Base-by-base conservation (phyloP, 495 filamentous ascomycete species). In the Daldinia decipiens region DNA sequence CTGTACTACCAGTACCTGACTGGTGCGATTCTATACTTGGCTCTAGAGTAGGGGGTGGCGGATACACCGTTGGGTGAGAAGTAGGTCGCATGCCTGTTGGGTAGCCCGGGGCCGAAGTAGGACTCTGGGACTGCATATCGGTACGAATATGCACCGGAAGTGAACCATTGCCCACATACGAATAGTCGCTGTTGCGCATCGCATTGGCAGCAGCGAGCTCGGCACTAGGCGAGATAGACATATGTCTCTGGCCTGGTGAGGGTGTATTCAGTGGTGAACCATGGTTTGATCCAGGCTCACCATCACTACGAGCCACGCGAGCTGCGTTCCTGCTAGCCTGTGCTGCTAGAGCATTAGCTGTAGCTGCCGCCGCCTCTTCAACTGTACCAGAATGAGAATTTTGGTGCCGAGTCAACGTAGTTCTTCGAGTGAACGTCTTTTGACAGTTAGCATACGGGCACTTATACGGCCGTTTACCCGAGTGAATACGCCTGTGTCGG, bases 361-460 rank as follows among this genome's bases (percentile, higher is more conserved):
- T 97, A 8, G 94, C 93, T 4, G 89, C 91, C 5, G 92, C 93
- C 7, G 95, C 92, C 77, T 99, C 95, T 76, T 97, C 95, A 19
- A 99, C 90, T 0, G 94, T 98, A 5, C 94, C 95, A 31, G 92
- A 95, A 74, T 99, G 95, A 62, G 96, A 92, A 65, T 97, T 97
- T 80, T 97, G 93, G 77, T 99, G 95, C 32, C 95, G 89, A 7
- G 96, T 99, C 66, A 99, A 81, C 0, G 95, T 99, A 3, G 95
- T 99, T 39, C 94, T 89, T 36, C 95, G 89, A 2, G 95, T 99
- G 77, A 99, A 99, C 0, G 96, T 99, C 86, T 99, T 99, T 77
- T 97, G 94, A 79, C 95, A 99, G 74, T 98, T 94, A 13, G 93
- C 94, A 74, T 95, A 99, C 1, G 95, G 95, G 79, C 95, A 99